Conservation (phyloP, 306 rosid species). For the Datisca glomerata region DNA sequence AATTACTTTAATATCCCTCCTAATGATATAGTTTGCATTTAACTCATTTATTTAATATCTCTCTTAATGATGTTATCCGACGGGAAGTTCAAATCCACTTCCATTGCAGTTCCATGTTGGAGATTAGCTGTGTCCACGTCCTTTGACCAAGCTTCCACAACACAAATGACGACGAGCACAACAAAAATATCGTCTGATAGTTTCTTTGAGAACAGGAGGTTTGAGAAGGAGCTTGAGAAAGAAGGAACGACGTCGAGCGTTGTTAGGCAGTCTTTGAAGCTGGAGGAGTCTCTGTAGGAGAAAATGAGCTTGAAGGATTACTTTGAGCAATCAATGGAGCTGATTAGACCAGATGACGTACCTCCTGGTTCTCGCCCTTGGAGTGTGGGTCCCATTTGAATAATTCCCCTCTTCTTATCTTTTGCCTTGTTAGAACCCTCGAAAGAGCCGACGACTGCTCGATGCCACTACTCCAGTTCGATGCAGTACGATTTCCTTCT, state of each 20-base stretch:
- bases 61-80: neutral
- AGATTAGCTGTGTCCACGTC: slow-evolving; percentile 19
- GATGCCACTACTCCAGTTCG: no score
- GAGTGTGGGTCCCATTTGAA: slow-evolving; percentile 29
- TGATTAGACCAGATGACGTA: slow-evolving; percentile 40
- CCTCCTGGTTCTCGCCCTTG: slow-evolving; percentile 91
- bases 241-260: neutral
- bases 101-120: slow-evolving; percentile 3
- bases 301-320: slow-evolving; percentile 25
- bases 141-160: slow-evolving; percentile 12
- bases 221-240: slow-evolving; percentile 12
- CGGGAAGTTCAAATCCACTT: slow-evolving; percentile 4
- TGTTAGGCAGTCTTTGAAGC: neutral
- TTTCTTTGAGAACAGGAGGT: slow-evolving; percentile 3
- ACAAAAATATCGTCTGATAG: neutral
- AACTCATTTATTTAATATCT: no score
- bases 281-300: slow-evolving; percentile 9
- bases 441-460: no score
- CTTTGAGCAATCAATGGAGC: slow-evolving; percentile 32
- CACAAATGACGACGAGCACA: neutral
- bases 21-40: no score
- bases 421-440: slow-evolving; percentile 75
- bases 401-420: slow-evolving; percentile 54
- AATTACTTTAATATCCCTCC: no score
- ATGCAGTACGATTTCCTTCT: no score